phyloP scores from a whole-genome alignment of 1,139 yeast genomes.

The Taphrina pruni region DNA sequence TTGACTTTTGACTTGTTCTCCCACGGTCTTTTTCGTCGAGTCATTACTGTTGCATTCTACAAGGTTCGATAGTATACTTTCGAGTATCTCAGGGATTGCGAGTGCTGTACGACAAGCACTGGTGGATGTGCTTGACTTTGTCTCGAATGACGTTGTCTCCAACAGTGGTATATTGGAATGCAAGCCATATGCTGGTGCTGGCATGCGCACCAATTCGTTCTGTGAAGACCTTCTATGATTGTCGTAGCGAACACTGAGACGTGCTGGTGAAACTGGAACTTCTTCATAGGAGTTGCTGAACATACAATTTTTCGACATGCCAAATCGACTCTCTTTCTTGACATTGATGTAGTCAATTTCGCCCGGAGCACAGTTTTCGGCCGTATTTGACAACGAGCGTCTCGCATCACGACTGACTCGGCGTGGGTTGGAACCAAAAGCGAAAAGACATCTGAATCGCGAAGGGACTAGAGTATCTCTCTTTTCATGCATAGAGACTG shows the following conservation, averaged over 20 bases:
- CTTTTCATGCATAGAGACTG: neutral
- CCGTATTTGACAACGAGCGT: neutral
- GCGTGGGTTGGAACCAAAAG: neutral
- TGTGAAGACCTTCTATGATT: neutral
- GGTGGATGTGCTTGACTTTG: neutral
- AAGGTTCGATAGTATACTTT: slow-evolving; percentile 7
- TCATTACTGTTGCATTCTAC: neutral
- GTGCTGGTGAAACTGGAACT: neutral
- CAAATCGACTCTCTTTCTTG: slow-evolving; percentile 1
- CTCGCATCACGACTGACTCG: neutral
- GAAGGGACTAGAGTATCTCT: neutral
- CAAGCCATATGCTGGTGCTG: neutral
- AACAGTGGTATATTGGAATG: neutral
- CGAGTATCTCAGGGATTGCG: slow-evolving; percentile 30
- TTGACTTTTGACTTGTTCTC: neutral
- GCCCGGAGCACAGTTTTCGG: neutral
- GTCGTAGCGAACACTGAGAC: neutral
- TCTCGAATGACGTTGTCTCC: neutral
- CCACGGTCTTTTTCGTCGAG: neutral
- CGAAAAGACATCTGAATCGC: neutral
- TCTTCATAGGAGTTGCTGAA: slow-evolving; percentile 3
- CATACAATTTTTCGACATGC: neutral
- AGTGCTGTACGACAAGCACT: slow-evolving; percentile 15
- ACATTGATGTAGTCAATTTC: neutral
- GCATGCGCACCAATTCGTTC: neutral